These are phyloP conservation scores for Clavispora santaluciae DNA, from an alignment of 805 yeast genomes.

Conservation along the genomic window DNA sequence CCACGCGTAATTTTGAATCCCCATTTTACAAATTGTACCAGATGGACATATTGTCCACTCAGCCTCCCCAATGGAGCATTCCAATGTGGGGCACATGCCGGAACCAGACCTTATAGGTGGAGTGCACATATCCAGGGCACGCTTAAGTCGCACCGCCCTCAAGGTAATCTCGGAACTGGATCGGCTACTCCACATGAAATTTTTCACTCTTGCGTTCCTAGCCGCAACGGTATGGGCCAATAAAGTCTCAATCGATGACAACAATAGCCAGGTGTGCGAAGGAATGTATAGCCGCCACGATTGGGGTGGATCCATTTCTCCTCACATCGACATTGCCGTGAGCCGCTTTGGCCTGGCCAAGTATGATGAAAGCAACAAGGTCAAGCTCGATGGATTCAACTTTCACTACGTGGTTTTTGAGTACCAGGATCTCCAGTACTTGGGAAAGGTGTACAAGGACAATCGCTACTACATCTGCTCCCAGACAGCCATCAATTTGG, in stretches of 20 bases:
- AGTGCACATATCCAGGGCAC: background rate
- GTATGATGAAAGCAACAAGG: slow-evolving; percentile 52
- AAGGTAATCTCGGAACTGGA: background rate
- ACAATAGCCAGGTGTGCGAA: slow-evolving; percentile 66
- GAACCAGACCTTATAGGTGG: too few relatives aligned
- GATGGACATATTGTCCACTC: too few relatives aligned
- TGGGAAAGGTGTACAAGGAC: slow-evolving; percentile 52
- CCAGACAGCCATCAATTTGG: slow-evolving; percentile 51
- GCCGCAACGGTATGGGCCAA: slow-evolving; percentile 28
- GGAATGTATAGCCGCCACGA: slow-evolving; percentile 87
- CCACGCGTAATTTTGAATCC: background rate
- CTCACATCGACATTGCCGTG: slow-evolving; percentile 37
- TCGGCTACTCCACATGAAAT: slow-evolving; percentile 2
- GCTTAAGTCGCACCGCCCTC: background rate
- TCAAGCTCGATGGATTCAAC: slow-evolving; percentile 31
- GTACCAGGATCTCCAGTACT: slow-evolving; percentile 64
- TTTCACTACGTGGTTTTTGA: slow-evolving; percentile 77
- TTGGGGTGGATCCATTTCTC: slow-evolving; percentile 77
- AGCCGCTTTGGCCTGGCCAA: slow-evolving; percentile 24
- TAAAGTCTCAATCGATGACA: slow-evolving; percentile 42
- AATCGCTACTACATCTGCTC: slow-evolving; percentile 67
- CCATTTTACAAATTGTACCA: too few relatives aligned
- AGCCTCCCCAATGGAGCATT: too few relatives aligned
- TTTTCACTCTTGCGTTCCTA: slow-evolving; percentile 3
- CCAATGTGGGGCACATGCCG: too few relatives aligned